Conservation (phyloP, 2,329 filamentous ascomycete species). For the Cladobotryum protrusum region DNA sequence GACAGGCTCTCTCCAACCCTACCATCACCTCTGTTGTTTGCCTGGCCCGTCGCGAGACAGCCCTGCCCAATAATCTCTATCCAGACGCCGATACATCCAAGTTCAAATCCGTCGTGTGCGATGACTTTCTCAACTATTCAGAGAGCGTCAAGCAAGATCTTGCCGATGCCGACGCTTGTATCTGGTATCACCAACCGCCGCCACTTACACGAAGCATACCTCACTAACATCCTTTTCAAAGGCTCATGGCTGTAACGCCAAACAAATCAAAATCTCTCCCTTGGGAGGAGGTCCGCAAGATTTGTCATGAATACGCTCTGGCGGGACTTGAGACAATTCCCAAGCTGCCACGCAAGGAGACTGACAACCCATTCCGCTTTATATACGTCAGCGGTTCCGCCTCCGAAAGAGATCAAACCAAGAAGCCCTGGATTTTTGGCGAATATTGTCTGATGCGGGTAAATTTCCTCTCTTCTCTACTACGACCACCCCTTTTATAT, state of each 20-base stretch:
- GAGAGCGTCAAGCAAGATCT: constrained; percentile 34
- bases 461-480: neutral
- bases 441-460: constrained; percentile 7
- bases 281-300: constrained; percentile 31
- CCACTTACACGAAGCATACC: neutral
- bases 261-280: constrained; percentile 23
- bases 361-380: constrained; percentile 36
- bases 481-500: neutral
- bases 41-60: constrained; percentile 32
- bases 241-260: constrained; percentile 39
- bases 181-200: constrained; percentile 27
- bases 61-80: constrained; percentile 18
- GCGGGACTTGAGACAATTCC: constrained; percentile 30
- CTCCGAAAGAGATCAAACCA: constrained; percentile 38
- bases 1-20: constrained; percentile 32
- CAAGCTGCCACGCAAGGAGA: constrained; percentile 16
- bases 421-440: constrained; percentile 30
- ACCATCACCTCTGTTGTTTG: constrained; percentile 36
- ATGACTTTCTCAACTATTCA: constrained; percentile 36
- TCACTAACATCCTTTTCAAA: neutral
- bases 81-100: constrained; percentile 26
- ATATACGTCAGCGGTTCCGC: constrained; percentile 43
- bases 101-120: constrained; percentile 32
- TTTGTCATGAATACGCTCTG: constrained; percentile 33
- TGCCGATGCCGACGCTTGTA: constrained; percentile 35